Percentiles rank a stretch among this genome's conserved stretches.
These are phyloP conservation scores for Coemansia sp. DNA, from an alignment of 192 early-diverging fungal genomes.

Conservation along the genomic window DNA sequence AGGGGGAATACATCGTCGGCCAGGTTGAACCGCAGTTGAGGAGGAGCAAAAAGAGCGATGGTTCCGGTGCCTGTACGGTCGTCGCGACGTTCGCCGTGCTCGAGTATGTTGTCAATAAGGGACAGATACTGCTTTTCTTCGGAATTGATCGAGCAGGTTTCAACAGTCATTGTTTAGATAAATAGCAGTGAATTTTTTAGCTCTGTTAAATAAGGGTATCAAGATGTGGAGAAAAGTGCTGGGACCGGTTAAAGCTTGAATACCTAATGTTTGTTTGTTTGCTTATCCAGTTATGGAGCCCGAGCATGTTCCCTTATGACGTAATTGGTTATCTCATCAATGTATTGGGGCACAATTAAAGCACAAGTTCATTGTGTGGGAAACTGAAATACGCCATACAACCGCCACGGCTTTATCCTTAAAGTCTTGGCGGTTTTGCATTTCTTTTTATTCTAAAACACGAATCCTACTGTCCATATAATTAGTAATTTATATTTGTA, in stretches of 20 bases:
- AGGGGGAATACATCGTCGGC: conserved; percentile 76
- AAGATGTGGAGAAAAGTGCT: no score
- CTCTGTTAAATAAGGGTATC: not conserved
- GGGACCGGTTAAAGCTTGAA: no score
- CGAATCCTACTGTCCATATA: not conserved
- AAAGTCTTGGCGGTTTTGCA: not conserved
- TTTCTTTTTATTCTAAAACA: not conserved
- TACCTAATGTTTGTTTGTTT: no score
- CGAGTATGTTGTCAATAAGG: conserved; percentile 71
- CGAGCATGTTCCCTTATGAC: no score
- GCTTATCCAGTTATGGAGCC: no score
- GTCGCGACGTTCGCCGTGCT: conserved; percentile 66
- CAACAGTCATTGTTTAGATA: conserved; percentile 11
- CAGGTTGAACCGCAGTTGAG: conserved; percentile 82
- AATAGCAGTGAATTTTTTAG: not conserved
- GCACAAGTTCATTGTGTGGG: no score
- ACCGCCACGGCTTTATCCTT: not conserved
- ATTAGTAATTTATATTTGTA: not conserved
- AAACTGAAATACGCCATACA: not conserved
- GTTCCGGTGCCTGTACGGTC: conserved; percentile 94
- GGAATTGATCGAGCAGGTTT: conserved; percentile 11
- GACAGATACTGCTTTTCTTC: conserved; percentile 89
- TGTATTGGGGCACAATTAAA: no score
- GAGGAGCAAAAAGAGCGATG: conserved; percentile 79
- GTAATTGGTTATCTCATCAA: no score